Conservation (phyloP, 2,329 filamentous ascomycete genomes). For the Exophiala sideris region DNA sequence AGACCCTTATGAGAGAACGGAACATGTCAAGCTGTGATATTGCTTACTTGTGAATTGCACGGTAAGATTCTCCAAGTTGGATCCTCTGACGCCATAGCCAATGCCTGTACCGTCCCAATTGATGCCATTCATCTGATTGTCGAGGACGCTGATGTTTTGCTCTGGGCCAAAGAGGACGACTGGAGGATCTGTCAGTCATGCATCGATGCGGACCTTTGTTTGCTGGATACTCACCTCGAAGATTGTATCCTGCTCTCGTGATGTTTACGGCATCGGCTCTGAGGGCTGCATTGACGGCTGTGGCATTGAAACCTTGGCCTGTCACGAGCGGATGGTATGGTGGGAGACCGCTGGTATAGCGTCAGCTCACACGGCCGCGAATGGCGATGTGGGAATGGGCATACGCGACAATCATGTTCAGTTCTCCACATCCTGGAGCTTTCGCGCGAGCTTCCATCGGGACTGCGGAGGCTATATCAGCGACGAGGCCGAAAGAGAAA, state of each 20-base stretch:
- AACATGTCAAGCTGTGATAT: not conserved
- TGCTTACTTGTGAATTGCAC: conserved; percentile 10
- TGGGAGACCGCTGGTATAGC: conserved; percentile 8
- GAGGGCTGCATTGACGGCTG: conserved; percentile 3
- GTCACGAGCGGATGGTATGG: conserved; percentile 15
- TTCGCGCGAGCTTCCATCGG: not conserved
- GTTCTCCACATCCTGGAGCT: conserved; percentile 8
- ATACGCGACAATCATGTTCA: conserved; percentile 16
- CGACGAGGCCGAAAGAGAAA: conserved; percentile 1
- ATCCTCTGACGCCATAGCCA: conserved; percentile 14
- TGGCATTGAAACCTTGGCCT: conserved; percentile 10
- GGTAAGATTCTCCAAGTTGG: conserved; percentile 3
- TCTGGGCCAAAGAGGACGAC: conserved; percentile 15
- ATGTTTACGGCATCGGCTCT: conserved; percentile 7
- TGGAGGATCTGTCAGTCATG: not conserved
- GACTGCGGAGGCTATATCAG: not conserved
- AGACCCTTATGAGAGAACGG: not conserved
- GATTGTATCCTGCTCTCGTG: conserved; percentile 15
- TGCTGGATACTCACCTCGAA: conserved; percentile 3
- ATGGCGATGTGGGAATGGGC: not conserved
- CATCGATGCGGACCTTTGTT: not conserved
- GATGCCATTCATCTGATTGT: conserved; percentile 5
- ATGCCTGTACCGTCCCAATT: conserved; percentile 14
- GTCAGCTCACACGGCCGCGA: not conserved
- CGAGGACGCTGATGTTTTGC: conserved; percentile 2